A percentile compares a stretch with the other conserved stretches of the same genome.
Evolutionary conservation across 2,329 filamentous ascomycete species (phyloP).

Genomic region (Ophiosphaerella korrae): DNA sequence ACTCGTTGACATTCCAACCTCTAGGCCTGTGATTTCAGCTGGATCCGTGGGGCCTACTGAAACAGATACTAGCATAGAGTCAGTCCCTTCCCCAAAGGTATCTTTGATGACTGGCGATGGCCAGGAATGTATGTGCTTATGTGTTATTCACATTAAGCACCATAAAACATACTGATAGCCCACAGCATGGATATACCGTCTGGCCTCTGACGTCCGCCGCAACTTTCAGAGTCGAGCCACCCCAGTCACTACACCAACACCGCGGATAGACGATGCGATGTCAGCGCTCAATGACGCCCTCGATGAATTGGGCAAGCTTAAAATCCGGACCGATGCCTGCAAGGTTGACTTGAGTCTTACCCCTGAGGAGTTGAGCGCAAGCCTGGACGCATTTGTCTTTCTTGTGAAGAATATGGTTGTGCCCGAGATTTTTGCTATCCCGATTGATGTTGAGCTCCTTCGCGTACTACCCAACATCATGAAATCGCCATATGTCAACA

Average conservation of each 20-base stretch:
- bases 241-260: conserved; percentile 24
- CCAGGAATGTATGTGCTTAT: conserved; percentile 23
- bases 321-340: conserved; percentile 19
- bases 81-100: conserved; percentile 15
- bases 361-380: conserved; percentile 21
- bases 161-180: background rate
- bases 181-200: conserved; percentile 35
- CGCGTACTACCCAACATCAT: conserved; percentile 28
- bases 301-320: conserved; percentile 32
- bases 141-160: background rate
- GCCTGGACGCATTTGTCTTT: conserved; percentile 26
- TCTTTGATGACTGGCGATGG: conserved; percentile 21
- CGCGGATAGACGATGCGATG: conserved; percentile 34
- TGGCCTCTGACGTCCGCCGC: conserved; percentile 30
- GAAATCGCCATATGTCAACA: conserved; percentile 31
- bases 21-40: background rate
- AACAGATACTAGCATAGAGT: background rate
- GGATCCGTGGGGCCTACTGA: background rate
- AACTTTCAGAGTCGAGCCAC: conserved; percentile 30
- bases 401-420: conserved; percentile 21
- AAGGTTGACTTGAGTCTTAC: conserved; percentile 20
- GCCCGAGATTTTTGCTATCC: conserved; percentile 20
- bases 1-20: background rate
- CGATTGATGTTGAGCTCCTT: conserved; percentile 23
- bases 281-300: conserved; percentile 32